Evolutionary conservation across 2,329 filamentous ascomycete species (phyloP), one percentile per base, ranked within the genome.

Genomic region (Neobulgaria alba): DNA sequence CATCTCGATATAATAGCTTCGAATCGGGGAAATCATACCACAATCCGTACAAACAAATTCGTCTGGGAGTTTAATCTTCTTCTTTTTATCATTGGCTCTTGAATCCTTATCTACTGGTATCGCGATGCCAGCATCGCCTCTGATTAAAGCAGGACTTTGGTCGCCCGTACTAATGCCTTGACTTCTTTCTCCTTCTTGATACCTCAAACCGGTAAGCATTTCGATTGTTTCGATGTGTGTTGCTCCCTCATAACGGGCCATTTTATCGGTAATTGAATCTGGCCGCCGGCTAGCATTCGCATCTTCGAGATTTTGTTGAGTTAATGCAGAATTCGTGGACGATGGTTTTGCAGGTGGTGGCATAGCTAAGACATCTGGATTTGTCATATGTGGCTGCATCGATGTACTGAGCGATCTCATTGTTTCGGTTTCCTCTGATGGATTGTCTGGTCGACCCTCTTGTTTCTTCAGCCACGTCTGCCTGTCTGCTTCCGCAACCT

Each of bases 31-130:
- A 42, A 41, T 67, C 73, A 49, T 66, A 69, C 90, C 89, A 64
- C 90, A 96, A 61, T 95, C 90, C 1, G 86, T 90, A 63, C 90
- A 96, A 29, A 95, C 86, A 59, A 95, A 95, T 68, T 95, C 89
- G 57, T 95, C 79, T 1, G 75, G 73, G 17, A 77, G 72, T 61
- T 95, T 95, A 34, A 86, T 68, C 61, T 94, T 94, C 60, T 82
- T 93, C 60, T 82, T 93, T 63, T 94, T 89, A 46, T 87, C 82
- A 1, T 75, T 79, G 10, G 72, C 72, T 36, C 82, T 69, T 10
- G 74, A 72, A 44, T 92, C 86, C 48, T 87, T 78, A 50, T 94
- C 87, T 23, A 84, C 65, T 0, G 86, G 78, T 38, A 93, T 92
- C 5, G 84, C 82, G 46, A 94, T 90, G 36, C 88, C 88, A 7